Percentiles rank a stretch among this genome's conserved stretches.
Evolutionary conservation across 2,329 filamentous ascomycete species (phyloP).

Genomic region (Botryotinia calthae): DNA sequence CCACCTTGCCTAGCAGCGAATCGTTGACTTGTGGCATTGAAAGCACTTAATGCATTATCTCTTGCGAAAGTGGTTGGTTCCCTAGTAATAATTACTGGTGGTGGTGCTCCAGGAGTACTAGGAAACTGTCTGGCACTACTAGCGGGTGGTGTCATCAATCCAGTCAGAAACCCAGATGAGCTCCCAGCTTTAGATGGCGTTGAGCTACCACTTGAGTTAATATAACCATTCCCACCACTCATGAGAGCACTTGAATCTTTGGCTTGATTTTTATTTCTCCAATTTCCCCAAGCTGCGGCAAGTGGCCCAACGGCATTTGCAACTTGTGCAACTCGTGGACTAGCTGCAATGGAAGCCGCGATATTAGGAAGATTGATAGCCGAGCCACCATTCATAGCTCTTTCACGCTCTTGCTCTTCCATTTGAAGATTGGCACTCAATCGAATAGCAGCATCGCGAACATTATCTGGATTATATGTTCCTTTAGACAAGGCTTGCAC

Average conservation of each 20-base stretch:
- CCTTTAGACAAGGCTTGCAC: constrained; percentile 75
- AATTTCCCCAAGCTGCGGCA: constrained; percentile 94
- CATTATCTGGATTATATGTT: constrained; percentile 70
- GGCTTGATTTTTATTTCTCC: constrained; percentile 60
- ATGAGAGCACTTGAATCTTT: constrained; percentile 40
- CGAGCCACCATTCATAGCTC: constrained; percentile 70
- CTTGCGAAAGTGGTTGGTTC: constrained; percentile 44
- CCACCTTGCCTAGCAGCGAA: constrained; percentile 49
- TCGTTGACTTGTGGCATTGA: constrained; percentile 58
- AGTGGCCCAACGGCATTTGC: constrained; percentile 74
- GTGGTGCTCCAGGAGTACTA: constrained; percentile 20
- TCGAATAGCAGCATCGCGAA: constrained; percentile 88
- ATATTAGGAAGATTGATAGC: constrained; percentile 70
- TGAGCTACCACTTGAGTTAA: constrained; percentile 21
- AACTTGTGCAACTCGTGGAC: constrained; percentile 79
- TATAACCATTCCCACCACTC: constrained; percentile 26
- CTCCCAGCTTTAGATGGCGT: constrained; percentile 37
- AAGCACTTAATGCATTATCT: constrained; percentile 47
- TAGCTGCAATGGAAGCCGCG: constrained; percentile 62
- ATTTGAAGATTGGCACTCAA: constrained; percentile 94
- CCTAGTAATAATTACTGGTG: constrained; percentile 39
- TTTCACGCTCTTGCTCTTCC: constrained; percentile 93
- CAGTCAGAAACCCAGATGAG: constrained; percentile 64
- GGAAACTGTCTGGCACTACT: constrained; percentile 43
- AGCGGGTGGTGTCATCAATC: constrained; percentile 85